Base-by-base conservation (phyloP, 2,329 filamentous ascomycete genomes). In the Boeremia lycopersici region DNA sequence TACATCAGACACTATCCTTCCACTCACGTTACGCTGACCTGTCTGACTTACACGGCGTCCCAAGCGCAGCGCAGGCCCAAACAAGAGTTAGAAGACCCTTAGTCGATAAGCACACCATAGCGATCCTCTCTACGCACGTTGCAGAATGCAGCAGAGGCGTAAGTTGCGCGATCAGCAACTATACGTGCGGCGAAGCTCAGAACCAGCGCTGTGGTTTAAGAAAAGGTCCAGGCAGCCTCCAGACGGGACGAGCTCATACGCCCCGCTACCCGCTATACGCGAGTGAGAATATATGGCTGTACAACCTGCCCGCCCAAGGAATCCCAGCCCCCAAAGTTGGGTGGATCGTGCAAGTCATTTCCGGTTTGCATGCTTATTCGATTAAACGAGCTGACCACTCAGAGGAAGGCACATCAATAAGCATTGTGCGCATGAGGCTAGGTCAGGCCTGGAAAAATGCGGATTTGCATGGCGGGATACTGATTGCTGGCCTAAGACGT, bases 21-120 rank as follows among this genome's bases (percentile, higher is more conserved):
- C 33, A 12, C 26, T 12, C 25, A 25, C 4, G 34, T 30, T 15
- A 26, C 38, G 12, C 36, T 19, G 4, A 9, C n/a, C 7, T 39
- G 3, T 47, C 19, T 31, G 30, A 64, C 69, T 56, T 51, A 69
- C 66, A 48, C 11, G 54, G 61, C 34, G 65, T 68, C 44, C 67
- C 68, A 45, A 70, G 33, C 34, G 59, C 62, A 48, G 57, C 55
- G 35, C 55, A 60, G 39, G 61, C 60, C 57, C 63, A 67, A 13
- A 63, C 34, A 12, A 70, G 51, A 48, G 61, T 63, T 46, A 67
- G 4, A 26, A 67, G 44, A 59, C 59, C 57, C 12, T 34, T 47
- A 28, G 44, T 51, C 9, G 53, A 35, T 12, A 39, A 25, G 9
- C 12, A 7, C 15, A 55, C 26, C 46, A 50, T 55, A 29, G 15